Evolutionary conservation across 2,329 filamentous ascomycete species (phyloP).

Genomic region (Aureobasidium pullulans): DNA sequence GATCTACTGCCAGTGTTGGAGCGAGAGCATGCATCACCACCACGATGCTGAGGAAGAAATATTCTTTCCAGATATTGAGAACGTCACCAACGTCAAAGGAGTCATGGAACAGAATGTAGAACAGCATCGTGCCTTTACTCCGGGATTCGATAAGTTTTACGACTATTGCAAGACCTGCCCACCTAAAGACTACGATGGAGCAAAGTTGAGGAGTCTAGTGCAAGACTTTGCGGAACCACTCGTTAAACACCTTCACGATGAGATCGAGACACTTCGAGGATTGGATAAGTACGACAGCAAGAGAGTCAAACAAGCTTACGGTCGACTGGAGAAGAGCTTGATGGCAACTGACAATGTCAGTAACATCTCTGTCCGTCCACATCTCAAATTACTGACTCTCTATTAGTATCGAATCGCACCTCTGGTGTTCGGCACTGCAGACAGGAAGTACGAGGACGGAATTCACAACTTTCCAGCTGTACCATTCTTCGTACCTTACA

Average conservation of each 20-base stretch:
- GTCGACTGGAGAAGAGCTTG: constrained; percentile 22
- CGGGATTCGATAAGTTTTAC: constrained; percentile 20
- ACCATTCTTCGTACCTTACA: constrained; percentile 30
- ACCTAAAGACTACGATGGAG: constrained; percentile 20
- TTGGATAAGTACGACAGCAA: constrained; percentile 20
- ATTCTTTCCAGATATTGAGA: constrained; percentile 24
- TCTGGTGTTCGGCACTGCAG: constrained; percentile 30
- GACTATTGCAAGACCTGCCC: constrained; percentile 21
- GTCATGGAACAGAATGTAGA: constrained; percentile 28
- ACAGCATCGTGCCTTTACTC: constrained; percentile 26
- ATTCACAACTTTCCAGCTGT: constrained; percentile 28
- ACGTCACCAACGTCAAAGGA: constrained; percentile 21
- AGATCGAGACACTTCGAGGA: constrained; percentile 21
- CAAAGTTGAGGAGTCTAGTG: constrained; percentile 19
- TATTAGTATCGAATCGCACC: constrained; percentile 27
- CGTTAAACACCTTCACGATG: constrained; percentile 21
- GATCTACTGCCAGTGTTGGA: constrained; percentile 25
- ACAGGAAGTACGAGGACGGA: constrained; percentile 28
- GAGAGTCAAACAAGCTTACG: constrained; percentile 21
- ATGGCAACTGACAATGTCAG: constrained; percentile 28
- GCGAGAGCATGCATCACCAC: constrained; percentile 27
- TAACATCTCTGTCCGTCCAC: neutral
- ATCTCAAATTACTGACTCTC: constrained; percentile 11
- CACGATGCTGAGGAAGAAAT: constrained; percentile 27
- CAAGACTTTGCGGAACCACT: constrained; percentile 23